Evolutionary conservation across 805 yeast genomes (phyloP).

Genomic region (Brettanomyces bruxellensis): DNA sequence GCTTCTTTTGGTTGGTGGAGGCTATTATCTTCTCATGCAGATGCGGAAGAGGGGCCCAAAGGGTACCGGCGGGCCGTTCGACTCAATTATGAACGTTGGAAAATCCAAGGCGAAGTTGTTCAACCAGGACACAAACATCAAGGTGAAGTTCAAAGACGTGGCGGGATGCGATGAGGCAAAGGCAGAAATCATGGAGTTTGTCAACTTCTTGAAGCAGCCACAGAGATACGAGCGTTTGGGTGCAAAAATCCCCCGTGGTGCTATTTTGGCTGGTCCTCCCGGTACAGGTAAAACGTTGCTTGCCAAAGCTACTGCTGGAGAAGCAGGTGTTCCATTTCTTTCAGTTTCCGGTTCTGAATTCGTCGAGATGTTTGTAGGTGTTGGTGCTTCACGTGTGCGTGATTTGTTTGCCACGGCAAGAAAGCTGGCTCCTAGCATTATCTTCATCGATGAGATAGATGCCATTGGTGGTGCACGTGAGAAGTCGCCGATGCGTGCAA

Average conservation of each 20-base stretch:
- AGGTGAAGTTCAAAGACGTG: conserved; percentile 84
- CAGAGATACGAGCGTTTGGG: conserved; percentile 85
- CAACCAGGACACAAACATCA: conserved; percentile 86
- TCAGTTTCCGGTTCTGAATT: conserved; percentile 97
- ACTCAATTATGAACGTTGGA: conserved; percentile 78
- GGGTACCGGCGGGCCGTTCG: conserved; percentile 58
- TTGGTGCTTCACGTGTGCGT: conserved; percentile 96
- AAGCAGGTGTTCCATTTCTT: conserved; percentile 94
- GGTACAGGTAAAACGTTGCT: conserved; percentile 98
- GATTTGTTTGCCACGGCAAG: conserved; percentile 90
- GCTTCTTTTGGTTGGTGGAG: conserved; percentile 75
- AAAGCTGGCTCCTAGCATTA: conserved; percentile 87
- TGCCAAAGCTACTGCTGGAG: conserved; percentile 99
- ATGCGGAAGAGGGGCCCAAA: conserved; percentile 33
- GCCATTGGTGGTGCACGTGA: conserved; percentile 94
- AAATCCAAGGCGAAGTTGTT: conserved; percentile 86
- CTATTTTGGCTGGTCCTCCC: conserved; percentile 95
- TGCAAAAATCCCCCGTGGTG: conserved; percentile 97
- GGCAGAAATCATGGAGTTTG: conserved; percentile 97
- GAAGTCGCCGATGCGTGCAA: conserved; percentile 61
- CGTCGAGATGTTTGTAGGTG: conserved; percentile 98
- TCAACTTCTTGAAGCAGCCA: conserved; percentile 84
- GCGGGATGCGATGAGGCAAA: conserved; percentile 98
- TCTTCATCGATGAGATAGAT: conserved; percentile 98
- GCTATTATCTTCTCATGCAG: conserved; percentile 50